A percentile compares a stretch with the other conserved stretches of the same genome.
Evolutionary conservation across 305 asterid species (phyloP).

Genomic region (Rubia occidens): DNA sequence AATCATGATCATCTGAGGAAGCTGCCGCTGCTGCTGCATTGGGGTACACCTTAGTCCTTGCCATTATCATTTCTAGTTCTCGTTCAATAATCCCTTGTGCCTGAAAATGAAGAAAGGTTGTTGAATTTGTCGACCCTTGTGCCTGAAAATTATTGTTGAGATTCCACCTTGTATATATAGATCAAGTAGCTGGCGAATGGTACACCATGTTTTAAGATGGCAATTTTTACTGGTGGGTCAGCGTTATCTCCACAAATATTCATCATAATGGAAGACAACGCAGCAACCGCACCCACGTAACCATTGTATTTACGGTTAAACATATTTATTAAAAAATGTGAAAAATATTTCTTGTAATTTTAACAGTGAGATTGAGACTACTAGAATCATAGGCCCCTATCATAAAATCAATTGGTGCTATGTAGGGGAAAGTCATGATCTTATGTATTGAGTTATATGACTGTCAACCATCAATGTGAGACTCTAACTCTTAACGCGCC

Average conservation of each 20-base stretch:
- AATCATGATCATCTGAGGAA: not conserved
- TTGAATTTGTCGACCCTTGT: not conserved
- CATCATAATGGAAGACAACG: not conserved
- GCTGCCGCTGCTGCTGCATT: conserved; percentile 21
- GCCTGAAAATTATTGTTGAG: not conserved
- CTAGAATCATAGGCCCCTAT: no score
- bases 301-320: no score
- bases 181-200: not conserved
- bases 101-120: not conserved
- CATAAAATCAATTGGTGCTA: no score
- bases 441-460: no score
- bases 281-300: no score
- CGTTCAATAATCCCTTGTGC: no score
- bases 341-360: no score
- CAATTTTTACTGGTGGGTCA: not conserved
- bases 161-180: not conserved
- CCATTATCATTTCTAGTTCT: conserved; percentile 10
- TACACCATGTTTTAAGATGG: not conserved
- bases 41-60: conserved; percentile 28
- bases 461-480: no score
- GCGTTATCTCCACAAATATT: not conserved
- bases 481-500: no score
- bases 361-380: no score
- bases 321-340: no score
- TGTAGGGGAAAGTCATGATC: no score